A percentile compares a stretch with the other conserved stretches of the same genome.
phyloP scores from a whole-genome alignment of 805 yeast genomes.

The Saturnispora saitoi region DNA sequence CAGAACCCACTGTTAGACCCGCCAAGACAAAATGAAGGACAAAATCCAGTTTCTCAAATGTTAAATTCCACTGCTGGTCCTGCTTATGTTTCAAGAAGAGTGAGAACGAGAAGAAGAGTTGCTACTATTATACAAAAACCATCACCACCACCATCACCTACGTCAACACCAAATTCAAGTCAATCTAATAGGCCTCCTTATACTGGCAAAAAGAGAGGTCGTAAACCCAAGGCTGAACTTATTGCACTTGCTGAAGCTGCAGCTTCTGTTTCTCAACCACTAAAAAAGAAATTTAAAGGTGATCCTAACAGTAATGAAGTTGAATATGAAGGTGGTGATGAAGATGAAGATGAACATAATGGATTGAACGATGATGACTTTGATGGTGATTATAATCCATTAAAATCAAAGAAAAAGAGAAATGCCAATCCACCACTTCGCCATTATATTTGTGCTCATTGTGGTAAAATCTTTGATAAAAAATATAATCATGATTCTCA shows the following conservation, averaged over 20 bases:
- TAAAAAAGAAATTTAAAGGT: background rate
- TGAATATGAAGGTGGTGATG: constrained; percentile 1
- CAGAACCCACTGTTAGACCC: constrained; percentile 8
- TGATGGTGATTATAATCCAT: constrained; percentile 5
- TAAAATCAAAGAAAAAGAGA: background rate
- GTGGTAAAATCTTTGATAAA: constrained; percentile 13
- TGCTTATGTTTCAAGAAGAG: constrained; percentile 7
- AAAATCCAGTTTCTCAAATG: constrained; percentile 6
- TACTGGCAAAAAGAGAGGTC: constrained; percentile 9
- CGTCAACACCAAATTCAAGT: background rate
- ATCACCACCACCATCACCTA: constrained; percentile 1
- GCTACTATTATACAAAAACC: constrained; percentile 6
- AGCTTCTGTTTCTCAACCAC: background rate
- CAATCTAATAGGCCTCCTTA: constrained; percentile 2
- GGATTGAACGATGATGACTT: background rate
- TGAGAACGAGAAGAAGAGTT: constrained; percentile 8
- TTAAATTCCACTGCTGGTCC: constrained; percentile 6
- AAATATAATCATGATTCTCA: constrained; percentile 16
- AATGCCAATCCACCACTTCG: background rate
- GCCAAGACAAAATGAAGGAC: constrained; percentile 5
- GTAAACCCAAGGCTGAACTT: constrained; percentile 8
- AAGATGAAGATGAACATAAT: background rate
- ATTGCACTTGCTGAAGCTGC: constrained; percentile 10
- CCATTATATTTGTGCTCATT: constrained; percentile 11
- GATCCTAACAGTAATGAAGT: background rate